phyloP scores from a whole-genome alignment of 495 filamentous ascomycete genomes.

The Mytilinidion resinicola region DNA sequence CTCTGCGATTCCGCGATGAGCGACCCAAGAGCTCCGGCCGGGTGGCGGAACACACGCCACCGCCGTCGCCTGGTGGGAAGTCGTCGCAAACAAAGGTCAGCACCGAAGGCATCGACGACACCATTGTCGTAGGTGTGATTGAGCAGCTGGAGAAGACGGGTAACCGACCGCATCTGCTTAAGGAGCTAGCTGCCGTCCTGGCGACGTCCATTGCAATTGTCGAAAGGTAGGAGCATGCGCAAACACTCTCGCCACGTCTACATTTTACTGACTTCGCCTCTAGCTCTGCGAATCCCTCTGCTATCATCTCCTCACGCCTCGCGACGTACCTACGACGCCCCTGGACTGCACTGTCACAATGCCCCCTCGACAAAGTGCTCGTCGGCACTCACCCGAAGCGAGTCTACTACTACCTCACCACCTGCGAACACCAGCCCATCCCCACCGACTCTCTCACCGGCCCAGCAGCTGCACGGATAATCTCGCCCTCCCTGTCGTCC shows the following conservation, averaged over 20 bases:
- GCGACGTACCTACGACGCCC: constrained; percentile 81
- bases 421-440: constrained; percentile 71
- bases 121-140: constrained; percentile 89
- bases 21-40: constrained; percentile 43
- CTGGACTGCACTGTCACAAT: constrained; percentile 75
- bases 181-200: constrained; percentile 82
- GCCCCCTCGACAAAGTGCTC: constrained; percentile 87
- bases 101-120: constrained; percentile 83
- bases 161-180: constrained; percentile 88
- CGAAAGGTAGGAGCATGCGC: constrained; percentile 65
- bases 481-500: constrained; percentile 82
- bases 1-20: constrained; percentile 38
- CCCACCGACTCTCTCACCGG: constrained; percentile 49
- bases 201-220: constrained; percentile 71
- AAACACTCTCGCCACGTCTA: constrained; percentile 7
- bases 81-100: constrained; percentile 61
- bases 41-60: constrained; percentile 69
- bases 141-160: constrained; percentile 85
- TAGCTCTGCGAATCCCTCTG: constrained; percentile 92
- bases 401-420: constrained; percentile 93
- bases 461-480: constrained; percentile 50
- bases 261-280: constrained; percentile 23
- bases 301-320: constrained; percentile 88
- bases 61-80: constrained; percentile 65
- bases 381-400: constrained; percentile 87